Percentiles rank a stretch among this genome's conserved stretches.
phyloP scores from a whole-genome alignment of 176 grass and related monocot genomes.

The Oryza punctata region DNA sequence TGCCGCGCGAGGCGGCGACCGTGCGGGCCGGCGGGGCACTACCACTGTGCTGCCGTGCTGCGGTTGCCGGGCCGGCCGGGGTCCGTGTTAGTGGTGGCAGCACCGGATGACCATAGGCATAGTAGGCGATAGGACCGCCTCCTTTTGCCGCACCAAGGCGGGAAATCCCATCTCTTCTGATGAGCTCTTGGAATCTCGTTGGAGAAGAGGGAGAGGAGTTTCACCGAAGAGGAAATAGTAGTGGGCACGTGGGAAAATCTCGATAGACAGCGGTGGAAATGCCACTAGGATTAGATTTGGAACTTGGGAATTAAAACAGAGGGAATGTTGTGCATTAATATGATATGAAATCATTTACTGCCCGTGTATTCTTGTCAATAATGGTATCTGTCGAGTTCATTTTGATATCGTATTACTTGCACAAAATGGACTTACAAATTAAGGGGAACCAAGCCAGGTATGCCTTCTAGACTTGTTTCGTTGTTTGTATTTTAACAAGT shows the following conservation, averaged over 20 bases:
- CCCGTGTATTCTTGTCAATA: not conserved
- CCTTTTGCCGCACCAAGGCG: not conserved
- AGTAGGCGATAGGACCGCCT: not conserved
- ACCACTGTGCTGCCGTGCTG: not conserved
- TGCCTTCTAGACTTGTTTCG: not conserved
- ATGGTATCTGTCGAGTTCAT: not conserved
- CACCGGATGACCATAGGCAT: not conserved
- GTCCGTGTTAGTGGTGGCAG: constrained; percentile 1
- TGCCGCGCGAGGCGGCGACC: not conserved
- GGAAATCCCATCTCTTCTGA: not conserved
- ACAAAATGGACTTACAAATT: not conserved
- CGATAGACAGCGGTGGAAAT: not conserved
- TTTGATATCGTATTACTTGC: not conserved
- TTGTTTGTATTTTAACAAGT: too few species aligned
- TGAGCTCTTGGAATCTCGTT: not conserved
- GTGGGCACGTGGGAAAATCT: not conserved
- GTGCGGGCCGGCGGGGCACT: constrained; percentile 2
- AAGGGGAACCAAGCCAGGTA: not conserved
- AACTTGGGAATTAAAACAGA: not conserved
- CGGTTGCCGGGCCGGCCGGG: not conserved
- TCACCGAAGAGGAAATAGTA: not conserved
- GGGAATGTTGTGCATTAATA: not conserved
- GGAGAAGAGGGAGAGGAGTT: not conserved
- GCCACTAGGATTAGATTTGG: not conserved
- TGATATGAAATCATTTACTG: not conserved